Evolutionary conservation across 2,329 filamentous ascomycete species (phyloP).

Genomic region (Blastomyces parvus): DNA sequence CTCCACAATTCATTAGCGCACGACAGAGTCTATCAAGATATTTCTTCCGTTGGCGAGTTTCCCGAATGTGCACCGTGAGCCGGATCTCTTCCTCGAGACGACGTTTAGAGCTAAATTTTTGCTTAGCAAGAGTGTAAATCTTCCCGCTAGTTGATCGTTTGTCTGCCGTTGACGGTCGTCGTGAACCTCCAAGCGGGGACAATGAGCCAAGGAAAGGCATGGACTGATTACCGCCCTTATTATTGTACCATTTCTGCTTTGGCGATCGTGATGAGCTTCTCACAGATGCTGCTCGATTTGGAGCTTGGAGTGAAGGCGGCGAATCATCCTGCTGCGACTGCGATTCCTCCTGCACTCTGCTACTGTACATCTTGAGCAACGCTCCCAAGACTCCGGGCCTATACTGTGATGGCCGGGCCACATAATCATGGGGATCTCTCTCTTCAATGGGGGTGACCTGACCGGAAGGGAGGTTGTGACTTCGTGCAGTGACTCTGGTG

Average conservation of each 20-base stretch:
- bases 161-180: background rate
- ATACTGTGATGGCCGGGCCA: conserved; percentile 52
- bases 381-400: conserved; percentile 64
- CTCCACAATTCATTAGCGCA: conserved; percentile 80
- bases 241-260: conserved; percentile 35
- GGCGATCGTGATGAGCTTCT: conserved; percentile 13
- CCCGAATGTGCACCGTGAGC: conserved; percentile 53
- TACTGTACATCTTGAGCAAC: conserved; percentile 60
- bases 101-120: conserved; percentile 7
- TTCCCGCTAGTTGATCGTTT: conserved; percentile 19
- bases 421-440: conserved; percentile 50
- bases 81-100: conserved; percentile 42
- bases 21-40: conserved; percentile 79
- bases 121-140: conserved; percentile 22
- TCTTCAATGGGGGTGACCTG: conserved; percentile 20
- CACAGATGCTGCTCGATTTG: background rate
- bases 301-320: conserved; percentile 14
- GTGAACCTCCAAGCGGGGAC: conserved; percentile 10
- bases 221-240: conserved; percentile 30
- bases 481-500: conserved; percentile 26
- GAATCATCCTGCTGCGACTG: conserved; percentile 17
- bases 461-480: conserved; percentile 19
- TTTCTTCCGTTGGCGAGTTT: conserved; percentile 66
- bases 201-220: conserved; percentile 26
- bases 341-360: conserved; percentile 33